Percentiles rank a stretch among this genome's conserved stretches.
These are phyloP conservation scores for Eucalyptus virginea DNA, from an alignment of 345 rosid species.

Conservation along the genomic window DNA sequence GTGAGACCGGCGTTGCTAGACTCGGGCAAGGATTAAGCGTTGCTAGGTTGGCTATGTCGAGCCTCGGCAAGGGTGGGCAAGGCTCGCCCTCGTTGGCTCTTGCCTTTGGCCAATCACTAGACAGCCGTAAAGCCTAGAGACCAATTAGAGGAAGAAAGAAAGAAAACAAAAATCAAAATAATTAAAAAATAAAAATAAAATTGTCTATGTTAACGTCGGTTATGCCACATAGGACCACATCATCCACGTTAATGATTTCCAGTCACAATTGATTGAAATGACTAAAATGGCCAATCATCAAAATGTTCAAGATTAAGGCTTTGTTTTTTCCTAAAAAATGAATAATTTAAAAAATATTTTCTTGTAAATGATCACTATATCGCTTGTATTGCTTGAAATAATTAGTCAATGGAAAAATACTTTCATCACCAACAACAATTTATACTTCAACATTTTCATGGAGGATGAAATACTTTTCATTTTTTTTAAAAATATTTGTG, in stretches of 20 bases:
- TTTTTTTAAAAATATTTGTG: neutral
- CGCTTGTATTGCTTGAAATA: too few relatives aligned
- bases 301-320: neutral
- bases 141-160: neutral
- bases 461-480: neutral
- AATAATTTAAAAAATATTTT: too few relatives aligned
- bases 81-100: neutral
- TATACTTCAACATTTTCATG: too few relatives aligned
- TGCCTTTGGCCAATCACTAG: neutral
- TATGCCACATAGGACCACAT: accelerated
- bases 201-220: accelerated
- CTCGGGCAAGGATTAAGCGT: neutral
- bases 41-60: neutral
- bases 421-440: too few relatives aligned
- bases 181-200: too few relatives aligned
- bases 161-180: too few relatives aligned
- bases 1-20: neutral
- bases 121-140: neutral
- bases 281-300: neutral
- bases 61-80: neutral
- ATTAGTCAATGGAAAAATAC: neutral
- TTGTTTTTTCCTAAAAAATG: too few relatives aligned
- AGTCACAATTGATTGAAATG: neutral
- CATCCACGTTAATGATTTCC: too few relatives aligned
- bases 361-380: neutral